Base-by-base conservation (phyloP, 2,329 filamentous ascomycete genomes). In the Phialemonium atrogriseum region DNA sequence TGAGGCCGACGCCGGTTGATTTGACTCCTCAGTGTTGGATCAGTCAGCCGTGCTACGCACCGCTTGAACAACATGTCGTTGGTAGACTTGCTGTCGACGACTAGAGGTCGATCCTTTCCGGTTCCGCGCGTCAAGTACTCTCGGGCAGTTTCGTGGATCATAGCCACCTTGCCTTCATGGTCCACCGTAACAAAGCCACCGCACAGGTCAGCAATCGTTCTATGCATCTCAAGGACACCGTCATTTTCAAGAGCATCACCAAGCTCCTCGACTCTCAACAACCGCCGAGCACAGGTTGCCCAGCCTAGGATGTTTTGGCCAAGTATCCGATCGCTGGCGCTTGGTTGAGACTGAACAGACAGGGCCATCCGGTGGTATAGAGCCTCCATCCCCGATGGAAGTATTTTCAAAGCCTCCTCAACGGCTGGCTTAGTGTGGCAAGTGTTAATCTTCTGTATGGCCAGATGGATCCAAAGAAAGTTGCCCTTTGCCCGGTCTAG, bases 141-240 rank as follows among this genome's bases (percentile, higher is more conserved):
- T 13, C 50, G 45, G 4, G 55, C 55, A 2, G 55, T 56, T 21
- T 57, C 40, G 27, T 60, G 56, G 4, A 58, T 41, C 32, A 58
- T 39, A 5, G 43, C 29, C 7, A 57, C 40, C 3, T 45, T 44
- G 4, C 35, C 45, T 1, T 31, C 23, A 4, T 45, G 39, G 22
- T 59, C 54, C 12, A 58, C 35, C 2, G 47, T 30, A 4, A 56
- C 34, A 27, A 59, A 55, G 0, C 46, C 45, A 1, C 49, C 48
- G 30, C 55, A 59, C 1, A 55, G 32, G 9, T 49, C 38, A 2
- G 29, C 15, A 17, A 59, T 50, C 0, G 50, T 39, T 4, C 39
- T 27, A 21, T 41, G 32, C 5, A 56, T 20, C 15, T 55, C 47
- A 5, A 52, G 23, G 1, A 52, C 20, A 1, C 38, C 39, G 2